A percentile compares a stretch with the other conserved stretches of the same genome.
phyloP scores from a whole-genome alignment of 2,329 filamentous ascomycete species.

The Alternaria tenuissima region DNA sequence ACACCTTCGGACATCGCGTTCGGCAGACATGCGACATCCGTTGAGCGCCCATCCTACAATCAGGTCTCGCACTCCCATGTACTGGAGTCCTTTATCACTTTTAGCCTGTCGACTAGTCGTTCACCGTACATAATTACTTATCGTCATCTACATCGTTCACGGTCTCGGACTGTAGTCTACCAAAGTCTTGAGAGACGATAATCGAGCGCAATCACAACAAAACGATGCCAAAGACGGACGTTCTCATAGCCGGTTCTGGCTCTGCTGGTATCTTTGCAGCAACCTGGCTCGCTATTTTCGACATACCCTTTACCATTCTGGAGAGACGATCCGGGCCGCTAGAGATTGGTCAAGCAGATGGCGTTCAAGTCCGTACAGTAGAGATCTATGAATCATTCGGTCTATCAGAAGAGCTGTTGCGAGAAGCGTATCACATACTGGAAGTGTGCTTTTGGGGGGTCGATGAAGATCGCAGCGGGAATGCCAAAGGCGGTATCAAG shows the following conservation, averaged over 20 bases:
- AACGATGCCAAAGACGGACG: conserved; percentile 53
- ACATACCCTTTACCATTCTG: conserved; percentile 65
- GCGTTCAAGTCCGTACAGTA: conserved; percentile 70
- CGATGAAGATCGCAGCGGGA: conserved; percentile 35
- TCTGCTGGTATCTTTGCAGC: conserved; percentile 69
- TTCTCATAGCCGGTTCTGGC: conserved; percentile 68
- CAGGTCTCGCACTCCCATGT: too few relatives aligned
- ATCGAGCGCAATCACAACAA: neutral
- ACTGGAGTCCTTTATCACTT: neutral
- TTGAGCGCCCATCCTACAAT: neutral
- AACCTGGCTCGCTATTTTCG: conserved; percentile 66
- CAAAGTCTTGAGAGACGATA: neutral
- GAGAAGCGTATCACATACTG: conserved; percentile 71
- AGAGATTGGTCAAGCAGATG: conserved; percentile 68
- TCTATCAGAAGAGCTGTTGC: conserved; percentile 68
- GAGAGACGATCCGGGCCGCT: conserved; percentile 66
- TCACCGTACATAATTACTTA: neutral
- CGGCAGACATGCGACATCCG: conserved; percentile 5
- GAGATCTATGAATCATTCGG: conserved; percentile 79
- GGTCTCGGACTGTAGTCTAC: too few relatives aligned
- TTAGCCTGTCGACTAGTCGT: neutral
- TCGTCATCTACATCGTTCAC: neutral
- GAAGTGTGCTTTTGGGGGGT: conserved; percentile 64
- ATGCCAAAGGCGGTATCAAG: conserved; percentile 51
- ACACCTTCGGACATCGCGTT: conserved; percentile 17